These are phyloP conservation scores for Aspergillus piperis DNA, from an alignment of 2,329 filamentous ascomycete genomes.

Conservation along the genomic window DNA sequence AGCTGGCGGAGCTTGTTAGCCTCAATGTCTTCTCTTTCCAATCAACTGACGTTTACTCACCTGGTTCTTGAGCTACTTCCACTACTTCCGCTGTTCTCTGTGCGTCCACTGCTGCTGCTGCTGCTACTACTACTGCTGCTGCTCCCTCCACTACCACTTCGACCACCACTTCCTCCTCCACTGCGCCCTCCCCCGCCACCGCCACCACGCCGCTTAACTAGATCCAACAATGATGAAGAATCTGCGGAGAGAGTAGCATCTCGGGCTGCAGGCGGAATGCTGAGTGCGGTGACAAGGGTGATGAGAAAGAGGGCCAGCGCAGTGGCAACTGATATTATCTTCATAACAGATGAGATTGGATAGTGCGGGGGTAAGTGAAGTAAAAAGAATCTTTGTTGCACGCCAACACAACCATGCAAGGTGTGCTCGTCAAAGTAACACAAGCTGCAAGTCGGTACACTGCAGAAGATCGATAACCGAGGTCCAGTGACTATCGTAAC, in stretches of 20 bases:
- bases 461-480: no score
- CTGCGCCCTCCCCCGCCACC: conserved; percentile 43
- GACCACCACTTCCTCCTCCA: conserved; percentile 28
- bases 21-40: neutral
- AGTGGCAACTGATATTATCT: conserved; percentile 28
- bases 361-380: no score
- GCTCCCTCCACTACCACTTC: conserved; percentile 31
- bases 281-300: conserved; percentile 30
- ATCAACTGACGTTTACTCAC: conserved; percentile 9
- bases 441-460: no score
- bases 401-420: no score
- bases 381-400: neutral
- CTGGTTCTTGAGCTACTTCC: conserved; percentile 25
- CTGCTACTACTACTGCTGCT: conserved; percentile 17
- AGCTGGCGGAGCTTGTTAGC: conserved; percentile 15
- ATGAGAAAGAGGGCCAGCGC: conserved; percentile 33
- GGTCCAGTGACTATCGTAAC: no score
- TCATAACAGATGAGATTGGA: conserved; percentile 28
- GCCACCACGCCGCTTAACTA: conserved; percentile 54
- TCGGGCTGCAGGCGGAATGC: conserved; percentile 27
- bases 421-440: no score
- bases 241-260: conserved; percentile 17
- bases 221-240: conserved; percentile 22
- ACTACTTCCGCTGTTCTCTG: conserved; percentile 24
- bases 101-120: conserved; percentile 20